Evolutionary conservation across 2,329 filamentous ascomycete genomes (phyloP).

Genomic region (Trichoderma sp.): DNA sequence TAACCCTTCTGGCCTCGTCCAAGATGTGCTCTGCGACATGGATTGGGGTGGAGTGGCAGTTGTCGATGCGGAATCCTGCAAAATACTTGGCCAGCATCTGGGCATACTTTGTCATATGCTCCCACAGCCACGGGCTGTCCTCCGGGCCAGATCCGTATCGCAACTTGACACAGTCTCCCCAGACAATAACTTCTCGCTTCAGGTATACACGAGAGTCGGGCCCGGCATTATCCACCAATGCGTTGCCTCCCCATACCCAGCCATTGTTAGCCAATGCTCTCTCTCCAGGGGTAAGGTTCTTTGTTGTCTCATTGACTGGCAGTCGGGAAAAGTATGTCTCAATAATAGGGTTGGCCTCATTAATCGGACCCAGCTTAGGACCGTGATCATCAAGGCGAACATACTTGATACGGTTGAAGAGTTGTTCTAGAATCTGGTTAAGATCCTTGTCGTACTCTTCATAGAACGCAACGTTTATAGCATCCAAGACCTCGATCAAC

Average conservation of each 20-base stretch:
- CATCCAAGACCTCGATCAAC: constrained; percentile 67
- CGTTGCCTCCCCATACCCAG: constrained; percentile 98
- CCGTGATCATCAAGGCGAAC: constrained; percentile 89
- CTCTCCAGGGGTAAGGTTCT: constrained; percentile 71
- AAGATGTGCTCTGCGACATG: constrained; percentile 93
- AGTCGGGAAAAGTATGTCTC: constrained; percentile 94
- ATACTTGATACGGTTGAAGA: constrained; percentile 95
- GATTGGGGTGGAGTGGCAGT: constrained; percentile 93
- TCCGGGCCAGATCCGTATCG: constrained; percentile 77
- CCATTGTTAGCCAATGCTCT: constrained; percentile 91
- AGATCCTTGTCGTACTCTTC: constrained; percentile 86
- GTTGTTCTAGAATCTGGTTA: constrained; percentile 79
- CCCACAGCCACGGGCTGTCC: constrained; percentile 92
- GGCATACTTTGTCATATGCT: constrained; percentile 92
- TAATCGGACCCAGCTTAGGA: constrained; percentile 80
- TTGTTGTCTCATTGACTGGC: constrained; percentile 73
- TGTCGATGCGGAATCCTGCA: constrained; percentile 92
- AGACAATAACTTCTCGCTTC: constrained; percentile 93
- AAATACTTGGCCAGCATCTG: constrained; percentile 93
- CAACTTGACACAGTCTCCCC: constrained; percentile 97
- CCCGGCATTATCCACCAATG: constrained; percentile 89
- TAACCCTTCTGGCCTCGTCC: constrained; percentile 84
- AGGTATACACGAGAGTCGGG: constrained; percentile 88
- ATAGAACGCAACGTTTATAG: constrained; percentile 85
- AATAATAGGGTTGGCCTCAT: constrained; percentile 73